Percentiles rank a stretch among this genome's conserved stretches.
phyloP scores from a whole-genome alignment of 2,329 filamentous ascomycete species.

The Penicillium sp. region DNA sequence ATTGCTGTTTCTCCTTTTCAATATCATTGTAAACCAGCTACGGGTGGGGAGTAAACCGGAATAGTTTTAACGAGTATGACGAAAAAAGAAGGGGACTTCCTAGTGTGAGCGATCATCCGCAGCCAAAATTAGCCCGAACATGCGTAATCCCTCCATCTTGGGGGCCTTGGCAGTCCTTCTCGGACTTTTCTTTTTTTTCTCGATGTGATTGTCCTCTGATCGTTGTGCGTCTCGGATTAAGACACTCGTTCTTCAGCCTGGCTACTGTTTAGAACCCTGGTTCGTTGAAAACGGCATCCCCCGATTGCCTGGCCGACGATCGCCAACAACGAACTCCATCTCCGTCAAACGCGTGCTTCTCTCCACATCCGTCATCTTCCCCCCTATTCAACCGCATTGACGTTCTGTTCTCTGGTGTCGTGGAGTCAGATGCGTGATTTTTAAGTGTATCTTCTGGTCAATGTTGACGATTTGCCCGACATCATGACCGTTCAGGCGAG shows the following conservation, averaged over 20 bases:
- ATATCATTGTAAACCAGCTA: background rate
- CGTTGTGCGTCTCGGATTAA: background rate
- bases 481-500: constrained; percentile 34
- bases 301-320: constrained; percentile 25
- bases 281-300: background rate
- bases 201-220: constrained; percentile 1
- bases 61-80: background rate
- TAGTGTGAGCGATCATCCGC: constrained; percentile 4
- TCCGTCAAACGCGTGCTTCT: constrained; percentile 14
- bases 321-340: constrained; percentile 10
- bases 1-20: constrained; percentile 24
- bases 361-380: constrained; percentile 1
- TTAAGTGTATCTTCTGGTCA: constrained; percentile 8
- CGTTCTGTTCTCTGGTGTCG: background rate
- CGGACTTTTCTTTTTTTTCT: constrained; percentile 5
- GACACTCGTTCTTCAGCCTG: background rate
- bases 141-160: constrained; percentile 8
- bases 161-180: constrained; percentile 7
- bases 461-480: constrained; percentile 21
- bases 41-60: background rate
- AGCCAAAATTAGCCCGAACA: constrained; percentile 4
- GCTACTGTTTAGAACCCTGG: background rate
- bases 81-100: background rate
- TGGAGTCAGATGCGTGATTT: background rate
- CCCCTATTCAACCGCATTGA: background rate